Evolutionary conservation across 164 flowering plant genomes (phyloP).

Genomic region (Chimonanthus salicifolius): DNA sequence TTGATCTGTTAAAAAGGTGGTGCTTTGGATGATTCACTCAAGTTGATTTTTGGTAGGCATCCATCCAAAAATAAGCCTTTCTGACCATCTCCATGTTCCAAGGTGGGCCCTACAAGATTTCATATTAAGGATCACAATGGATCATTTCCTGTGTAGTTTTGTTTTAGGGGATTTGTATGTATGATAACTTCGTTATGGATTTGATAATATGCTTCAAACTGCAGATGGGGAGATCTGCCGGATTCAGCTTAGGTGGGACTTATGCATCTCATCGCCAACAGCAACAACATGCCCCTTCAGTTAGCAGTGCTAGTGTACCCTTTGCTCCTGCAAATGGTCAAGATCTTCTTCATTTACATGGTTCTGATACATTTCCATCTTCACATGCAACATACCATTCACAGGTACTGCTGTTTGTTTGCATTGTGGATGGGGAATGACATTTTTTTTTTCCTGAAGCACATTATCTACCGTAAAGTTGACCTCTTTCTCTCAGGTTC

Average conservation of each 20-base stretch:
- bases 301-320: slow-evolving; percentile 54
- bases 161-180: no score
- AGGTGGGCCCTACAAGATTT: no score
- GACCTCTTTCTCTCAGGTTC: slow-evolving; percentile 19
- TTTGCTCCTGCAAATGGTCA: slow-evolving; percentile 67
- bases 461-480: no score
- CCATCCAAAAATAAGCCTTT: no score
- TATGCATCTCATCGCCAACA: slow-evolving; percentile 68
- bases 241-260: slow-evolving; percentile 70
- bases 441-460: no score
- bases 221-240: slow-evolving; percentile 76
- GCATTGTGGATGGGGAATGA: not conserved
- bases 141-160: no score
- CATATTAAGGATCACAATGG: no score
- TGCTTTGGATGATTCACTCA: no score
- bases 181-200: not conserved
- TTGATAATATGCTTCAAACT: not conserved
- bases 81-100: no score
- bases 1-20: no score
- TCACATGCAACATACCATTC: slow-evolving; percentile 68
- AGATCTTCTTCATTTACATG: slow-evolving; percentile 74
- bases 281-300: slow-evolving; percentile 54
- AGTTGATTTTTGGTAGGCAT: no score
- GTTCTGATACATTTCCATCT: slow-evolving; percentile 74
- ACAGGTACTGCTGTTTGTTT: slow-evolving; percentile 47